Evolutionary conservation across 495 filamentous ascomycete genomes (phyloP), one percentile per base, ranked within the genome.

Genomic region (Mytilinidion resinicola): DNA sequence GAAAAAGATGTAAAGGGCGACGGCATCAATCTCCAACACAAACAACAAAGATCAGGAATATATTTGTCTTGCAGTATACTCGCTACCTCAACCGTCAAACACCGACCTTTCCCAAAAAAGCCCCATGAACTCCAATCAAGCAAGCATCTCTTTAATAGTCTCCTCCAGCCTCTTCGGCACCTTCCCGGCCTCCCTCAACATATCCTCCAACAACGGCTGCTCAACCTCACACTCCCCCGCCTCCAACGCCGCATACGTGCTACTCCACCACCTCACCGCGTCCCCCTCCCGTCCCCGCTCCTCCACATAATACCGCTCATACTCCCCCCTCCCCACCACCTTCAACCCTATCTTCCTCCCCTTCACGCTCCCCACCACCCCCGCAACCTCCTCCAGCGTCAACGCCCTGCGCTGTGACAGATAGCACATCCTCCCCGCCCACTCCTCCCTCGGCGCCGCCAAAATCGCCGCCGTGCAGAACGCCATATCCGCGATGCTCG

Each of bases 231-330:
- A 77, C 68, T 78, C 76, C 1, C 72, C 69, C 21, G 70, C 64
- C 51, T 67, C 62, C 56, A 79, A 36, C 37, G 75, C 76, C 55
- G 69, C 71, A 52, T 78, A 80, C 39, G 70, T 73, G 42, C 69
- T 69, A 20, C 42, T 66, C 77, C 76, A 78, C 77, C 76, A 80
- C 52, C 61, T 66, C 6, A 78, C 71, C 35, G 59, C 60, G 7
- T 44, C 51, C 55, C 50, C 59, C 11, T 72, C 67, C 69, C 58
- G 63, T 1, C 72, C 73, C 57, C 59, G 60, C 30, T 72, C 66
- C 43, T 65, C 44, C 0, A 73, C 68, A 57, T 78, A 76, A 55
- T 68, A 71, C 48, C 67, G 61, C 61, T 71, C 73, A 50, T 76
- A 65, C 62, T 76, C 74, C n/a, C 60, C 61, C 17, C 57, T 57